phyloP scores from a whole-genome alignment of 2,329 filamentous ascomycete species.

The Chrysosporium keratinophilum region DNA sequence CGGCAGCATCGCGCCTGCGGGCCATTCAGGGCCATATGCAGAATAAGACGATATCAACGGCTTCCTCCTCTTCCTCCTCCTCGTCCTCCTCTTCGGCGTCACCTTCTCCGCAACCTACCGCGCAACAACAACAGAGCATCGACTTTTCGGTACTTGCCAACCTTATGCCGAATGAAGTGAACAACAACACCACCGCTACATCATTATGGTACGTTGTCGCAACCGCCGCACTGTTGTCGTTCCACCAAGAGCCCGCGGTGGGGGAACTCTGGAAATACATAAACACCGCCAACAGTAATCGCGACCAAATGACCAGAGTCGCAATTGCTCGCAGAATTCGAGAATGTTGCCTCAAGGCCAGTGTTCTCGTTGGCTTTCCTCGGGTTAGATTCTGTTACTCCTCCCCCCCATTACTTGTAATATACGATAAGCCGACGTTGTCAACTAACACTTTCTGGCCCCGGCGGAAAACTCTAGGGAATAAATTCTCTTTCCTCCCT shows the following conservation, averaged over 20 bases:
- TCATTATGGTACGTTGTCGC: constrained; percentile 15
- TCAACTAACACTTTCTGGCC: not conserved
- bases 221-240: not conserved
- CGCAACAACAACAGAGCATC: not conserved
- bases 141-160: constrained; percentile 7
- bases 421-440: not conserved
- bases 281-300: not conserved
- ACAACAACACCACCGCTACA: too few relatives aligned
- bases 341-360: constrained; percentile 23
- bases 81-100: constrained; percentile 4
- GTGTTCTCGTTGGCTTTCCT: constrained; percentile 24
- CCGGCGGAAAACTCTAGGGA: constrained; percentile 17
- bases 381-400: constrained; percentile 16
- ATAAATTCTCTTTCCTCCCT: constrained; percentile 23
- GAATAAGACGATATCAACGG: constrained; percentile 6
- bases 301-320: constrained; percentile 6
- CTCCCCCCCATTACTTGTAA: not conserved
- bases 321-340: constrained; percentile 20
- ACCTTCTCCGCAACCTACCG: not conserved
- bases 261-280: constrained; percentile 22
- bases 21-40: constrained; percentile 9
- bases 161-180: constrained; percentile 3
- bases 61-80: not conserved
- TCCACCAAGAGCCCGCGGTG: constrained; percentile 20
- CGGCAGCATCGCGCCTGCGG: constrained; percentile 5